phyloP scores from a whole-genome alignment of 768 basidiomycete genomes.

The Suillus brevipes region DNA sequence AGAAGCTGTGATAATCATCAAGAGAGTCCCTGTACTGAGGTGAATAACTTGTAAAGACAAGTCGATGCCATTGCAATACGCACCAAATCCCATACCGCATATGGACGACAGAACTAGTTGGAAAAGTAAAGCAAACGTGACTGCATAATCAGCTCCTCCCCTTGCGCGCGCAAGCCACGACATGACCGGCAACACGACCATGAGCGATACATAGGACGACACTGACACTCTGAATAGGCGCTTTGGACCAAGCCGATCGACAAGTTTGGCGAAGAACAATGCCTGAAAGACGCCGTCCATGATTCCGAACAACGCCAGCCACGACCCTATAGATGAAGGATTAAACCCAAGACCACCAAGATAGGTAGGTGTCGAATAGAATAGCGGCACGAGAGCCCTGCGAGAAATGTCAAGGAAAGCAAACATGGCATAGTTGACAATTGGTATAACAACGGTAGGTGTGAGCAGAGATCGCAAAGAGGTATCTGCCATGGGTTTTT shows the following conservation, averaged over 20 bases:
- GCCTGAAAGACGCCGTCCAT: constrained; percentile 40
- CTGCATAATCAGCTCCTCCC: constrained; percentile 33
- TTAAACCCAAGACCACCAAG: constrained; percentile 44
- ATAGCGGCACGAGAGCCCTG: constrained; percentile 43
- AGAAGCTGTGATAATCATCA: constrained; percentile 53
- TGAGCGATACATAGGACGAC: constrained; percentile 38
- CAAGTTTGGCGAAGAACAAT: constrained; percentile 40
- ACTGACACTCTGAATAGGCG: constrained; percentile 41
- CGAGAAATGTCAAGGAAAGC: constrained; percentile 44
- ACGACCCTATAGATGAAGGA: constrained; percentile 41
- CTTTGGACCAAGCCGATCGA: constrained; percentile 43
- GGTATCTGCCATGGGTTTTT: constrained; percentile 22
- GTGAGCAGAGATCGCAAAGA: constrained; percentile 32
- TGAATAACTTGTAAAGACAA: constrained; percentile 4
- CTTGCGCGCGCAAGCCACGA: constrained; percentile 36
- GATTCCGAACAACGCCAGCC: constrained; percentile 37
- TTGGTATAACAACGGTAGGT: constrained; percentile 39
- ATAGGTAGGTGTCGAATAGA: constrained; percentile 43
- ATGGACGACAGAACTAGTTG: constrained; percentile 30
- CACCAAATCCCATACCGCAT: constrained; percentile 45
- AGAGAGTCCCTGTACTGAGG: constrained; percentile 46
- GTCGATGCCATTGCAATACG: constrained; percentile 12
- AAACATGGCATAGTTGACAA: constrained; percentile 43
- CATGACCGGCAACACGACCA: constrained; percentile 46
- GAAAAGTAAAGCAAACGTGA: constrained; percentile 38